phyloP scores from a whole-genome alignment of 225 moss, liverwort and hornwort genomes.

The Lunularia cruciata region DNA sequence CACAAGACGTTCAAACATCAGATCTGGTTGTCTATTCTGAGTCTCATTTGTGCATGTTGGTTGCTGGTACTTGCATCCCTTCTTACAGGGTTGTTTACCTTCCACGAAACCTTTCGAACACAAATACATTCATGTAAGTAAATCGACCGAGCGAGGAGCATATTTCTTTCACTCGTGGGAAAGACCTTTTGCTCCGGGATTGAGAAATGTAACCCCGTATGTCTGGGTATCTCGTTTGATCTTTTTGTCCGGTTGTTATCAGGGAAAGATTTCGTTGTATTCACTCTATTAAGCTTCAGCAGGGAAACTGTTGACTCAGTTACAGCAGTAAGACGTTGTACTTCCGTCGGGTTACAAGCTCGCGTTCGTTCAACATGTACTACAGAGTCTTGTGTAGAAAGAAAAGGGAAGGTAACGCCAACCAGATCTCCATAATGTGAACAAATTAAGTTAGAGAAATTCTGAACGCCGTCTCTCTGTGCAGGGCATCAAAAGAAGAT shows the following conservation, averaged over 20 bases:
- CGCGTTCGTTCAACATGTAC: not conserved
- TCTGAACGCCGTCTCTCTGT: conserved; percentile 12
- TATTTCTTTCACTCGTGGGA: conserved; percentile 20
- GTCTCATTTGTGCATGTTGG: conserved; percentile 37
- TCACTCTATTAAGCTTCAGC: too few relatives aligned
- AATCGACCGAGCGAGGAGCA: conserved; percentile 18
- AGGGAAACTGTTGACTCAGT: too few relatives aligned
- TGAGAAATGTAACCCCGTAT: conserved; percentile 18
- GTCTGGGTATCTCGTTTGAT: not conserved
- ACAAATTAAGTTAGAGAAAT: not conserved
- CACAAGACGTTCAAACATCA: not conserved
- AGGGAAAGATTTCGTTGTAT: not conserved
- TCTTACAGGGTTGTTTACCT: conserved; percentile 45
- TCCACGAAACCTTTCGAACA: conserved; percentile 51
- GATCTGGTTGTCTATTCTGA: conserved; percentile 29
- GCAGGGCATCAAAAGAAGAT: conserved; percentile 94
- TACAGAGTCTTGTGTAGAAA: not conserved
- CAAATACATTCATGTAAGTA: conserved; percentile 57
- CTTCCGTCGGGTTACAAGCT: not conserved
- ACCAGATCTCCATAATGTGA: not conserved
- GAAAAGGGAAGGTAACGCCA: not conserved
- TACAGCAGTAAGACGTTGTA: not conserved
- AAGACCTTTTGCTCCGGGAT: conserved; percentile 25
- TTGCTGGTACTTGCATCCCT: conserved; percentile 40
- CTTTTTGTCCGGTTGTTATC: not conserved